Conservation (phyloP, 2,329 filamentous ascomycete species). For the Pestalotiopsis sp. region DNA sequence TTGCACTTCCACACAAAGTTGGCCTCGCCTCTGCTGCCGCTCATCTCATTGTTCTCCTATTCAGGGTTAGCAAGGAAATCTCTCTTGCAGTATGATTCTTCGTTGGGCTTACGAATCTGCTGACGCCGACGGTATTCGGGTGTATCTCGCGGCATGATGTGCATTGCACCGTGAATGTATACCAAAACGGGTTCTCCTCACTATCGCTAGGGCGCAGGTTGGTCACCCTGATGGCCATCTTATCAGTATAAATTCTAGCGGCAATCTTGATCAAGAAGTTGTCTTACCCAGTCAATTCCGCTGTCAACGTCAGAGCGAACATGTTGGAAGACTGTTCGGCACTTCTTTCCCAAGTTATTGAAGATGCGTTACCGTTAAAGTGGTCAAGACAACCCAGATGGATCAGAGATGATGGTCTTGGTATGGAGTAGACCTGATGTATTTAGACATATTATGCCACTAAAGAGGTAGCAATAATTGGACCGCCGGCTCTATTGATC, state of each 20-base stretch:
- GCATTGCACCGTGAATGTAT: conserved; percentile 97
- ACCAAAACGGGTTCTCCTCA: conserved; percentile 84
- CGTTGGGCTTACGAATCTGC: conserved; percentile 74
- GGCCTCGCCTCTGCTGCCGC: conserved; percentile 90
- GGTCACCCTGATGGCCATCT: conserved; percentile 69
- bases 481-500: conserved; percentile 5
- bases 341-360: neutral
- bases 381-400: neutral
- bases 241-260: neutral
- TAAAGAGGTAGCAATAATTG: neutral
- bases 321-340: conserved; percentile 42
- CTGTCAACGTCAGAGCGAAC: conserved; percentile 68
- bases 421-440: neutral
- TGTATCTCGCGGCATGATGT: conserved; percentile 95
- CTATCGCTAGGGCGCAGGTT: conserved; percentile 85
- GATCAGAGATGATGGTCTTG: neutral
- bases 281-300: conserved; percentile 69
- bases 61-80: neutral
- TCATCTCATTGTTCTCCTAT: conserved; percentile 87
- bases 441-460: neutral
- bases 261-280: neutral
- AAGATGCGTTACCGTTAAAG: neutral
- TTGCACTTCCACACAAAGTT: conserved; percentile 99
- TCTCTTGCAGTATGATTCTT: neutral
- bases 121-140: conserved; percentile 83